Percentiles rank a stretch among this genome's conserved stretches.
Evolutionary conservation across 257 asterid species (phyloP).

Genomic region (Thymus quinquecostatus): DNA sequence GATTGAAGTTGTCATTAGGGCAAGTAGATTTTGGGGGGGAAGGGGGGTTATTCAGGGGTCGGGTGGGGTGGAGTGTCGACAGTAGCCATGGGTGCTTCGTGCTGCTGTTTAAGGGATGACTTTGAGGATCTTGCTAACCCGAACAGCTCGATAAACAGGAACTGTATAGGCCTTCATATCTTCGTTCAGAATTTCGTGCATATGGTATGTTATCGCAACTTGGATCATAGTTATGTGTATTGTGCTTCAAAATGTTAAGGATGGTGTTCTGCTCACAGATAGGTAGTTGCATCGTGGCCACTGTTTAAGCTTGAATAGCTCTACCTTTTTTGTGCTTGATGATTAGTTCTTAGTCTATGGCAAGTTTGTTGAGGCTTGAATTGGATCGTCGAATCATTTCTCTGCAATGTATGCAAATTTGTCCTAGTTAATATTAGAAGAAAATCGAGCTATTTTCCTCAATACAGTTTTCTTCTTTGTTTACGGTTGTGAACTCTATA

Average conservation of each 20-base stretch:
- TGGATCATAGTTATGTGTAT: background rate
- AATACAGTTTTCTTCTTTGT: background rate
- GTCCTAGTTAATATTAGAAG: slow-evolving; percentile 3
- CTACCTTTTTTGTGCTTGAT: slow-evolving; percentile 13
- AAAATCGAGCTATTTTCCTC: background rate
- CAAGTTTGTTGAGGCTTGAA: background rate
- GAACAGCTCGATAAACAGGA: slow-evolving; percentile 63
- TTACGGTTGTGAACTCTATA: background rate
- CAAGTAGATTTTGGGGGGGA: slow-evolving; percentile 22
- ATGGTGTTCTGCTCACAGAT: background rate
- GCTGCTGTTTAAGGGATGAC: too few species aligned
- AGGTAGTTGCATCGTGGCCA: background rate
- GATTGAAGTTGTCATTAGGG: slow-evolving; percentile 2
- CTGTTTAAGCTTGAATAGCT: background rate
- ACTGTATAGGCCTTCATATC: slow-evolving; percentile 69
- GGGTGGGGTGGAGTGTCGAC: slow-evolving; percentile 29
- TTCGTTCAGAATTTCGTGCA: slow-evolving; percentile 61
- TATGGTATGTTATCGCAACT: slow-evolving; percentile 55
- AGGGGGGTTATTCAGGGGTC: slow-evolving; percentile 26
- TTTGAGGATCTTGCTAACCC: slow-evolving; percentile 69
- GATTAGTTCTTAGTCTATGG: background rate
- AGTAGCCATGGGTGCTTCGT: slow-evolving; percentile 74
- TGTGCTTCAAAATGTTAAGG: slow-evolving; percentile 3
- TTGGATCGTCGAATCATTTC: slow-evolving; percentile 6
- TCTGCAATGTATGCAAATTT: background rate